A percentile compares a stretch with the other conserved stretches of the same genome.
Evolutionary conservation across 2,329 filamentous ascomycete species (phyloP).

Genomic region (Xylariaceae sp.): DNA sequence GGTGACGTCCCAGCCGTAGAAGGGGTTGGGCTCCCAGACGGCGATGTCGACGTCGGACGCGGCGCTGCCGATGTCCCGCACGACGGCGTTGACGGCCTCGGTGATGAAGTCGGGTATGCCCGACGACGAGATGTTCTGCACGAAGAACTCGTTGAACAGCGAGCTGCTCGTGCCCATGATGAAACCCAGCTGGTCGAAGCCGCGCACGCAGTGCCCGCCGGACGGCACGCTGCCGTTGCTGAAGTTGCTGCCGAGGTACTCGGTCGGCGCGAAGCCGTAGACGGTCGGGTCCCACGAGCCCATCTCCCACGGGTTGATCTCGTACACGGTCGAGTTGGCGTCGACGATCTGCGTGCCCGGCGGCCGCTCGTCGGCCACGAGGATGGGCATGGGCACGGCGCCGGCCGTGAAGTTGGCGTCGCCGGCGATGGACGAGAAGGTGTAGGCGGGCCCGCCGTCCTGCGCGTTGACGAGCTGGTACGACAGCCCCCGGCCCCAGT

Average conservation of each 20-base stretch:
- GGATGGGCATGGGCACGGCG: constrained; percentile 62
- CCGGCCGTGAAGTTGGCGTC: constrained; percentile 55
- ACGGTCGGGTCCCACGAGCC: constrained; percentile 69
- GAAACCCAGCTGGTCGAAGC: constrained; percentile 75
- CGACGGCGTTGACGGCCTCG: constrained; percentile 41
- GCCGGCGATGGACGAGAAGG: constrained; percentile 64
- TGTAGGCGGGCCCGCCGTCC: constrained; percentile 61
- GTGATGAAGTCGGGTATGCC: constrained; percentile 42
- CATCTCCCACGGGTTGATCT: constrained; percentile 75
- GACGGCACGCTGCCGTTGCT: constrained; percentile 49
- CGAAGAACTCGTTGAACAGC: constrained; percentile 73
- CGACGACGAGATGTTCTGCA: constrained; percentile 48
- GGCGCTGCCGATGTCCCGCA: constrained; percentile 46
- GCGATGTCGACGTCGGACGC: constrained; percentile 73
- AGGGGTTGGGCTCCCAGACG: constrained; percentile 67
- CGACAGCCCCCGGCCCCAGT: constrained; percentile 63
- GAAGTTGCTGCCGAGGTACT: constrained; percentile 69
- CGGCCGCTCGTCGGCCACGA: constrained; percentile 61
- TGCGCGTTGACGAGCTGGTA: constrained; percentile 64
- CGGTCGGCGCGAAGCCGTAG: constrained; percentile 61
- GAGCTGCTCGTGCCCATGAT: constrained; percentile 81
- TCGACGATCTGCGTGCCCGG: constrained; percentile 55
- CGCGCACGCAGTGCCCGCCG: constrained; percentile 58
- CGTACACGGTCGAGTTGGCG: constrained; percentile 66
- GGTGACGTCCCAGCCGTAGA: constrained; percentile 58